Evolutionary conservation across 768 basidiomycete species (phyloP), one percentile per base, ranked within the genome.

Genomic region (Russula olivacea): DNA sequence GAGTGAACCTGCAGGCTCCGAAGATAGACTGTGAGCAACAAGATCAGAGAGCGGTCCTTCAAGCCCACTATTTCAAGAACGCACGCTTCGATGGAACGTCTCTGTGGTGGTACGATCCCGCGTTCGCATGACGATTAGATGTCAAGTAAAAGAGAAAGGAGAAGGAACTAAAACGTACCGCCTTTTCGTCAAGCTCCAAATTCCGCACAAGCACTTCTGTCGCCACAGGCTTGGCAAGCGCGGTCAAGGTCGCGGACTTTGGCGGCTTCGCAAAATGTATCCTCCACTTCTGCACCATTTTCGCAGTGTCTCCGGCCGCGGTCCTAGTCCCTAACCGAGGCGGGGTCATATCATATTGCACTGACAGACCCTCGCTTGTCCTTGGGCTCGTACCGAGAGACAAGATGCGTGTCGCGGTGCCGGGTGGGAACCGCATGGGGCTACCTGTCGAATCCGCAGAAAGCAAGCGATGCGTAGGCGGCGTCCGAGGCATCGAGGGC

Each of bases 231-330:
- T 73, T 76, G 69, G n/a, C 15, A 15, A 40, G 21, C 11, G 36
- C 59, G 4, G 75, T 59, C 40, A 69, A 68, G 12, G 73, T 72
- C 21, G 73, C 72, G 25, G 73, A 73, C 56, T 63, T 69, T 3
- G 81, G 81, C 38, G 76, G 71, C 36, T 72, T 76, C 15, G 59
- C 69, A 49, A 72, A 80, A 54, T 83, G 75, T 52, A 84, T 73
- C 9, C 69, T 70, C 79, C 79, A 80, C 19, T 71, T 70, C 14
- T 71, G 68, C 8, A 28, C 68, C 57, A 58, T n/a, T 62, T 52
- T 4, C 61, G 14, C 41, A 1, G 21, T 1, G 38, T 51, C 45
- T 56, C 65, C 52, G 41, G 55, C 23, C 14, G 34, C 5, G 58
- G 45, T n/a, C 64, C 67, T 60, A 57, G 32, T 15, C 15, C 23